A percentile compares a stretch with the other conserved stretches of the same genome.
Conservation (phyloP, 495 filamentous ascomycete species). For the Aspergillus egyptiacus region DNA sequence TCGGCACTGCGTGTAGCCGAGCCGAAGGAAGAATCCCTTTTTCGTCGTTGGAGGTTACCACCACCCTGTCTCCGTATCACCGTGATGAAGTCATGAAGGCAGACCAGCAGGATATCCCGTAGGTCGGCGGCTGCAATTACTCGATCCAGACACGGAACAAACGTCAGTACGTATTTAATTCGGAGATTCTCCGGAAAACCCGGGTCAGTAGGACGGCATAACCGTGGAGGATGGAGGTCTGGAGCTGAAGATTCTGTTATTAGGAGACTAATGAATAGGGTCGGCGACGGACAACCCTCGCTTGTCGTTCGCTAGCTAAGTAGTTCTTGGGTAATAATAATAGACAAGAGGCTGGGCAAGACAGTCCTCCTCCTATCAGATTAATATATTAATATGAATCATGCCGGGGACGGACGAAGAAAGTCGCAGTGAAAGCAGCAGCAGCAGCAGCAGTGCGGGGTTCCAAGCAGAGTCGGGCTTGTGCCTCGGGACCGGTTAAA, state of each 20-base stretch:
- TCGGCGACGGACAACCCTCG: no score
- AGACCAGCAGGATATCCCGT: not conserved
- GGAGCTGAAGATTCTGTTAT: no score
- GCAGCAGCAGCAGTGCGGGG: conserved; percentile 10
- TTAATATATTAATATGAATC: no score
- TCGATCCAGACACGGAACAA: not conserved
- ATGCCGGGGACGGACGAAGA: no score
- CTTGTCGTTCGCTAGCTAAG: no score
- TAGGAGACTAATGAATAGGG: no score
- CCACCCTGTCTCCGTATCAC: not conserved
- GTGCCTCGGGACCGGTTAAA: conserved; percentile 25
- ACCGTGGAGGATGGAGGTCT: no score
- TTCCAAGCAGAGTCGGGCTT: not conserved
- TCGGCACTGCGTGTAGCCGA: not conserved
- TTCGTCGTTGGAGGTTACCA: no score
- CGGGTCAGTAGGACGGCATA: no score
- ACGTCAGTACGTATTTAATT: not conserved
- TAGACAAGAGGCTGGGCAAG: no score
- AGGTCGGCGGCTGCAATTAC: not conserved
- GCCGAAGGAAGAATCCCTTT: not conserved
- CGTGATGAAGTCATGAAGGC: not conserved
- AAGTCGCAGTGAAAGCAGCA: not conserved
- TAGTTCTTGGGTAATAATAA: no score
- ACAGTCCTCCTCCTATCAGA: no score
- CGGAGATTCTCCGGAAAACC: conserved; percentile 9